phyloP scores from a whole-genome alignment of 805 yeast genomes.

The baker's yeast (Saccharomyces cerevisiae) region DNA sequence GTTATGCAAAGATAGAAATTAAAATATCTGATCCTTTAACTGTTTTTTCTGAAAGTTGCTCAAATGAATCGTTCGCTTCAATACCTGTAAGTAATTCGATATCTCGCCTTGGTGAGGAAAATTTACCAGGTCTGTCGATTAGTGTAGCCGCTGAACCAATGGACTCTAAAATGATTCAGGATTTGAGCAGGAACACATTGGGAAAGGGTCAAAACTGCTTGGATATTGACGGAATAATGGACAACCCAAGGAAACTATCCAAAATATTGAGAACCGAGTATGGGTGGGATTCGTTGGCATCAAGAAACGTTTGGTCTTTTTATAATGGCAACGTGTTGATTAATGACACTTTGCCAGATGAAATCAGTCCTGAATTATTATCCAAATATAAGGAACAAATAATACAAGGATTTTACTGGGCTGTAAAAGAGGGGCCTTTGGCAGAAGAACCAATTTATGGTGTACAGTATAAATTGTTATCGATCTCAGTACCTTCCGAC shows the following conservation, averaged over 20 bases:
- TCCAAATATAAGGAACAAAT: conserved; percentile 44
- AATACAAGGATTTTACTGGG: conserved; percentile 77
- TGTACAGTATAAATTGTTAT: conserved; percentile 63
- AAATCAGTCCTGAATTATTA: conserved; percentile 50
- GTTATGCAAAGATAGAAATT: conserved; percentile 58
- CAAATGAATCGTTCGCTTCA: conserved; percentile 56
- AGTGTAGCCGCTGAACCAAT: conserved; percentile 75
- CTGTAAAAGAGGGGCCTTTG: conserved; percentile 81
- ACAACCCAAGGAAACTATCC: conserved; percentile 40
- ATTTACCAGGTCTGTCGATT: conserved; percentile 22
- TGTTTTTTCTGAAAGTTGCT: conserved; percentile 68
- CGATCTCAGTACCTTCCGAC: conserved; percentile 30
- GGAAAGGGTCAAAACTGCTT: conserved; percentile 2
- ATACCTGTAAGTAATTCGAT: conserved; percentile 52
- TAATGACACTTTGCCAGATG: conserved; percentile 71
- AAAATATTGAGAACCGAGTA: conserved; percentile 48
- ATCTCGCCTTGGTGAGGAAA: conserved; percentile 10
- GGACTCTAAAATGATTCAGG: conserved; percentile 40
- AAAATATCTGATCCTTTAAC: conserved; percentile 81
- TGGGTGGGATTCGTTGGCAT: conserved; percentile 76
- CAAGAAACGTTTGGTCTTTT: conserved; percentile 75
- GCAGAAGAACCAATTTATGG: conserved; percentile 74
- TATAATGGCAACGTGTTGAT: conserved; percentile 54
- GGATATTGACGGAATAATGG: conserved; percentile 33
- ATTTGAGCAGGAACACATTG: conserved; percentile 12